Evolutionary conservation across 2,329 filamentous ascomycete genomes (phyloP).

Genomic region (Xenosphaeropsis pyriputrescens): DNA sequence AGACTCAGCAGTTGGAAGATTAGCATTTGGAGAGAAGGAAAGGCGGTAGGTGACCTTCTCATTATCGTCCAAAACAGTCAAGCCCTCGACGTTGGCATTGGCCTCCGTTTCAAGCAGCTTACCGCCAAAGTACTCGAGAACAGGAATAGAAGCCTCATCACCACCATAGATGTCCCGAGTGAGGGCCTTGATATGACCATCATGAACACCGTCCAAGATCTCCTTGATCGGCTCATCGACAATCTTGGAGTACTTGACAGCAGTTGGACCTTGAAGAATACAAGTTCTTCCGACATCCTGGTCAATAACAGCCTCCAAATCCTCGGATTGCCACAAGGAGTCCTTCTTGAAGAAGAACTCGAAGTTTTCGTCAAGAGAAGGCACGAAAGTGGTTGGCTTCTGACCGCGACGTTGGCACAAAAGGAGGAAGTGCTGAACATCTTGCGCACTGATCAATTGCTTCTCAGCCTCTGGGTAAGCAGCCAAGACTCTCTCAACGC

Average conservation of each 20-base stretch:
- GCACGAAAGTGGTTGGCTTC: slow-evolving; percentile 95
- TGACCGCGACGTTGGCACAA: slow-evolving; percentile 84
- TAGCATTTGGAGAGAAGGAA: slow-evolving; percentile 56
- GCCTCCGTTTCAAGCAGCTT: slow-evolving; percentile 60
- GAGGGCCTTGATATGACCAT: slow-evolving; percentile 70
- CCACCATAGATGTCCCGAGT: slow-evolving; percentile 67
- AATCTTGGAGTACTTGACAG: slow-evolving; percentile 76
- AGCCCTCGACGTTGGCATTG: slow-evolving; percentile 68
- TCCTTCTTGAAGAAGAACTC: slow-evolving; percentile 99
- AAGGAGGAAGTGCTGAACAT: slow-evolving; percentile 91
- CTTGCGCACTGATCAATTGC: slow-evolving; percentile 95
- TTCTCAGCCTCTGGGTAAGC: slow-evolving; percentile 75
- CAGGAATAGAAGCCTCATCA: slow-evolving; percentile 61
- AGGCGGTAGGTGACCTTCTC: slow-evolving; percentile 76
- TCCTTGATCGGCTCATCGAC: slow-evolving; percentile 91
- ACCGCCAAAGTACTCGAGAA: slow-evolving; percentile 90
- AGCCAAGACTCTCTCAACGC: slow-evolving; percentile 65
- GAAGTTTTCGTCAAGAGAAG: slow-evolving; percentile 89
- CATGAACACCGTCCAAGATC: slow-evolving; percentile 82
- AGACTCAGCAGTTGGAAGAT: slow-evolving; percentile 63
- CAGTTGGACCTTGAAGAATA: slow-evolving; percentile 89
- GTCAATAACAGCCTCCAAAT: slow-evolving; percentile 85
- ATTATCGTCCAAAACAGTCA: slow-evolving; percentile 68
- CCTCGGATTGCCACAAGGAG: slow-evolving; percentile 97
- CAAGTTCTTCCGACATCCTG: slow-evolving; percentile 94